A percentile compares a stretch with the other conserved stretches of the same genome.
Evolutionary conservation across 2,329 filamentous ascomycete species (phyloP).

Genomic region (Botrytis cinerea): DNA sequence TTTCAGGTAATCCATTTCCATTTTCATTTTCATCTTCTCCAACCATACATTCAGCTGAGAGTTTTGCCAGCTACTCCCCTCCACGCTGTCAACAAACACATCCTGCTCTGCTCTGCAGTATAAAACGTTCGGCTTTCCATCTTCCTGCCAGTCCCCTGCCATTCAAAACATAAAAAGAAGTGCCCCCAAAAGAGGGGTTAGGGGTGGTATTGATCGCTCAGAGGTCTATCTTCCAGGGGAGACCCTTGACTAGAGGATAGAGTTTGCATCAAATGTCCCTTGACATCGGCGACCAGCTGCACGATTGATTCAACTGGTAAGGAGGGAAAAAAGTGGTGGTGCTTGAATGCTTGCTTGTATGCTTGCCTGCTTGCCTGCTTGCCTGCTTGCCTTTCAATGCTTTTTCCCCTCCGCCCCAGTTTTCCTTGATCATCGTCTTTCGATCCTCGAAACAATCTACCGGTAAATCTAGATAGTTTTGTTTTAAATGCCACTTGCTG

Average conservation of each 20-base stretch:
- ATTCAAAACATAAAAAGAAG: not conserved
- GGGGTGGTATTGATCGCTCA: constrained; percentile 7
- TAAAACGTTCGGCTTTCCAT: not conserved
- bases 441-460: constrained; percentile 11
- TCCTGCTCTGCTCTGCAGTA: too few relatives aligned
- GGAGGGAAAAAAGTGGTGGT: constrained; percentile 2
- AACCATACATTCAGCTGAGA: not conserved
- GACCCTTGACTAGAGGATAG: constrained; percentile 21
- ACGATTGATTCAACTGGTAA: constrained; percentile 3
- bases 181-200: not conserved
- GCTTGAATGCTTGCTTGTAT: not conserved
- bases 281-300: constrained; percentile 14
- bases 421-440: not conserved
- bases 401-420: not conserved
- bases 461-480: not conserved
- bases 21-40: not conserved
- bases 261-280: constrained; percentile 13
- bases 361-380: not conserved
- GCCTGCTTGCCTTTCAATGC: not conserved
- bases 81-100: too few relatives aligned
- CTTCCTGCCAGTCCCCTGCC: not conserved
- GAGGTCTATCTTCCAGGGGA: constrained; percentile 6
- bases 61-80: not conserved
- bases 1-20: not conserved
- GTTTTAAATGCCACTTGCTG: not conserved